A percentile compares a stretch with the other conserved stretches of the same genome.
These are phyloP conservation scores for Gossypium rotundifolium DNA, from an alignment of 345 rosid species.

Conservation along the genomic window DNA sequence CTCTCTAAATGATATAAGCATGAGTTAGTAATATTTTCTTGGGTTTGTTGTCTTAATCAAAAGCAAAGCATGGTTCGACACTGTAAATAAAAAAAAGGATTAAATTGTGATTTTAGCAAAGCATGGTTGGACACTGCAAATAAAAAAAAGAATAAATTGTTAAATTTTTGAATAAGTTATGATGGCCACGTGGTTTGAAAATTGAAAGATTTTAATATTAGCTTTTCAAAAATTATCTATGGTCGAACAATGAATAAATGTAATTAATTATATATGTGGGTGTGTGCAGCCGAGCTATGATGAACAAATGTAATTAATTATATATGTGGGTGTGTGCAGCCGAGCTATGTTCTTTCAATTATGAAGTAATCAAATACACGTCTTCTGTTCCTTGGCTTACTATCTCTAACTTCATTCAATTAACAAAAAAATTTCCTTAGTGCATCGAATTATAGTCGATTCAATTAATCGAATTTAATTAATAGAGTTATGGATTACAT, in stretches of 20 bases:
- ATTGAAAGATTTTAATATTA: neutral
- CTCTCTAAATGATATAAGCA: no score
- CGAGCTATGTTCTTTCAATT: neutral
- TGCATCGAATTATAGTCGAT: no score
- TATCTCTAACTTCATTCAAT: no score
- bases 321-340: neutral
- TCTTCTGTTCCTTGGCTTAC: no score
- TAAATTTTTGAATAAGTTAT: neutral
- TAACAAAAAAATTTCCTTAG: no score
- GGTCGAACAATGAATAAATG: neutral
- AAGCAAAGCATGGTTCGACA: neutral
- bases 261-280: neutral
- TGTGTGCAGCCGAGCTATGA: neutral
- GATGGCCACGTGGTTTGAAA: neutral
- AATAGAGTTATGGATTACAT: no score
- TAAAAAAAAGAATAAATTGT: neutral
- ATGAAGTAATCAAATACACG: no score
- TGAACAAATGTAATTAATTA: neutral
- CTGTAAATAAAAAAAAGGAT: neutral
- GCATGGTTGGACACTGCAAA: neutral
- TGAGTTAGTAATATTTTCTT: neutral
- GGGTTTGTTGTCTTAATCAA: neutral
- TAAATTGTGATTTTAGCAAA: neutral
- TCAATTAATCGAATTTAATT: no score
- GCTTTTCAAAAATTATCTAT: neutral